Evolutionary conservation across 306 rosid species (phyloP).

Genomic region (Prunus padus): DNA sequence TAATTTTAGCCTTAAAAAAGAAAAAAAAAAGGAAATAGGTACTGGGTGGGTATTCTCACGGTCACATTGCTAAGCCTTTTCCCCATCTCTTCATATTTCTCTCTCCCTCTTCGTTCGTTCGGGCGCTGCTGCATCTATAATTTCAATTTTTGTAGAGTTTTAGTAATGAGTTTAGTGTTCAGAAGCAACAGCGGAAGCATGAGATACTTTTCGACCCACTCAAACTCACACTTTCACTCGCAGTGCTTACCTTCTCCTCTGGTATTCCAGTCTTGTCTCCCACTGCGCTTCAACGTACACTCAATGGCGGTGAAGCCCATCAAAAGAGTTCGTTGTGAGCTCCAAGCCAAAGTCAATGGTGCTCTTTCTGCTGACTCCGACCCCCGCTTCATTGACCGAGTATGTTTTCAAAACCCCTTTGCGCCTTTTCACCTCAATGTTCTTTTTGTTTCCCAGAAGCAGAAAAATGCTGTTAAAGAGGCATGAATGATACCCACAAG

Average conservation of each 20-base stretch:
- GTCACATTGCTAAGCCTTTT: not conserved
- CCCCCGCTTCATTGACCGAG: conserved; percentile 77
- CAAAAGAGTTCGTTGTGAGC: conserved; percentile 57
- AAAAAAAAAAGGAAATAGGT: not conserved
- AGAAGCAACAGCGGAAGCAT: conserved; percentile 7
- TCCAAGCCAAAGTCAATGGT: conserved; percentile 68
- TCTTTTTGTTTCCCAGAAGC: not conserved
- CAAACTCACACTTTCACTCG: not conserved
- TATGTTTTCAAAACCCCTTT: conserved; percentile 20
- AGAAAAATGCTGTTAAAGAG: not conserved
- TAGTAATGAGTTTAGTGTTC: not conserved
- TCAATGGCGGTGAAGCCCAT: conserved; percentile 34
- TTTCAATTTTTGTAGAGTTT: not conserved
- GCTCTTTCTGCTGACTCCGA: conserved; percentile 71
- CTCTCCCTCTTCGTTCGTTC: not conserved
- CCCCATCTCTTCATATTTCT: not conserved
- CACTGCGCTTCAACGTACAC: conserved; percentile 20
- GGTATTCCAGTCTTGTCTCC: conserved; percentile 22
- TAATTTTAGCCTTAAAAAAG: not conserved
- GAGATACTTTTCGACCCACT: not conserved
- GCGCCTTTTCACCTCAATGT: not conserved
- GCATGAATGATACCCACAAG: not conserved
- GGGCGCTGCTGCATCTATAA: not conserved
- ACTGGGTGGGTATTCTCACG: not conserved
- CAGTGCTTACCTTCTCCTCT: conserved; percentile 24